A percentile compares a stretch with the other conserved stretches of the same genome.
These are phyloP conservation scores for Boletellus sp. DNA, from an alignment of 768 basidiomycete genomes.

Conservation along the genomic window DNA sequence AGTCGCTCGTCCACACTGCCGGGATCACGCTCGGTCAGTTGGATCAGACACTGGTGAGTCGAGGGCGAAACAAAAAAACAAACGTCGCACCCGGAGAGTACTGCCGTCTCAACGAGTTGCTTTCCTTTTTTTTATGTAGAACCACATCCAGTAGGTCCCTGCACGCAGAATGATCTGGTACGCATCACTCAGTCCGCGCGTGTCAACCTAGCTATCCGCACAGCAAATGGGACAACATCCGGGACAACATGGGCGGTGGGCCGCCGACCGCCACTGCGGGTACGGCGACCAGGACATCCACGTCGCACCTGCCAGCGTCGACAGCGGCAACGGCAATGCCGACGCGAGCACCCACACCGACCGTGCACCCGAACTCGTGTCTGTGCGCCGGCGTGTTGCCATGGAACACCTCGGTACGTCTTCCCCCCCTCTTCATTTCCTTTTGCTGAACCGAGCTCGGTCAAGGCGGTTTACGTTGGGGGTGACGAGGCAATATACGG, in stretches of 20 bases:
- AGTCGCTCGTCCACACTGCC: slow-evolving; percentile 55
- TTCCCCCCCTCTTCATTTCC: not conserved
- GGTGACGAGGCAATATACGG: slow-evolving; percentile 42
- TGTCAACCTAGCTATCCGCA: slow-evolving; percentile 48
- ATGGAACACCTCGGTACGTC: slow-evolving; percentile 37
- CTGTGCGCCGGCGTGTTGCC: slow-evolving; percentile 40
- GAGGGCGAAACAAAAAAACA: no score
- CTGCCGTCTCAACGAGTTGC: not conserved
- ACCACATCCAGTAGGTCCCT: slow-evolving; percentile 52
- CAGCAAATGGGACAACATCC: slow-evolving; percentile 71
- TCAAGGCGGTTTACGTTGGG: slow-evolving; percentile 31
- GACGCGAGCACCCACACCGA: slow-evolving; percentile 6
- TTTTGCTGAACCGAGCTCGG: not conserved
- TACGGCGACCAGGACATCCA: slow-evolving; percentile 19
- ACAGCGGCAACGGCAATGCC: not conserved
- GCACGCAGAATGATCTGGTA: not conserved
- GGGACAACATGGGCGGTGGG: slow-evolving; percentile 53
- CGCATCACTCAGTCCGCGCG: not conserved
- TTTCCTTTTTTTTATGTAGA: slow-evolving; percentile 31
- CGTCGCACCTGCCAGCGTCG: no score
- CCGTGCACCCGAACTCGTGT: slow-evolving; percentile 22
- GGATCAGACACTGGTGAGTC: slow-evolving; percentile 47
- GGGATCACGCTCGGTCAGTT: slow-evolving; percentile 47
- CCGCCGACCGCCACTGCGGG: slow-evolving; percentile 12
- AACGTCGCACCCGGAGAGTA: no score